Evolutionary conservation across 257 asterid species (phyloP).

Genomic region (Misopates orontium): DNA sequence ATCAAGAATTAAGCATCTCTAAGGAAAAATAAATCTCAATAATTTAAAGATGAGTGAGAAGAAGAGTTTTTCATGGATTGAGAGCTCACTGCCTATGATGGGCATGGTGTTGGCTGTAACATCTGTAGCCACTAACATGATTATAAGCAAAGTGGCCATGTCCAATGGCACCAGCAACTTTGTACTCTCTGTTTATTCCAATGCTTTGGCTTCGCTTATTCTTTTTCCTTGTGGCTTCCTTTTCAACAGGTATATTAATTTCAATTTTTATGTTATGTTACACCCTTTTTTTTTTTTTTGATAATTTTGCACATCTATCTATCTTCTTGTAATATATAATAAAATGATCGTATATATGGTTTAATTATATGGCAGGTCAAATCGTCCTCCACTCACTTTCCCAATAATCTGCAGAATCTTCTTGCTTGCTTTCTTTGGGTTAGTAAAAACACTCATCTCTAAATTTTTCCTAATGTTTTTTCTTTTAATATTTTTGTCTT

Average conservation of each 20-base stretch:
- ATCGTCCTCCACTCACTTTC: conserved; percentile 47
- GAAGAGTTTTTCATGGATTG: conserved; percentile 27
- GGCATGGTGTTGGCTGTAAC: conserved; percentile 51
- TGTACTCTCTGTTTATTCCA: conserved; percentile 48
- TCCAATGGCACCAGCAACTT: conserved; percentile 51
- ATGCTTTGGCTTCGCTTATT: conserved; percentile 46
- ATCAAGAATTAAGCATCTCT: too few relatives aligned
- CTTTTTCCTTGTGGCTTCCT: conserved; percentile 48
- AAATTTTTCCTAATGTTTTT: too few relatives aligned
- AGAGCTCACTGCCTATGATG: conserved; percentile 36
- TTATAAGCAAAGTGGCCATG: conserved; percentile 54
- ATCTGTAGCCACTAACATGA: conserved; percentile 43
- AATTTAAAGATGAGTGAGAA: too few relatives aligned
- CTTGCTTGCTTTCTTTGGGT: conserved; percentile 58
- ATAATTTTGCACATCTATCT: too few relatives aligned
- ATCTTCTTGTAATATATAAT: too few relatives aligned
- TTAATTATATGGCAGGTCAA: conserved; percentile 38
- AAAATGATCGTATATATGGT: conserved; percentile 8
- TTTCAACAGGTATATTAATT: conserved; percentile 45
- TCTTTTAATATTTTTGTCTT: too few relatives aligned
- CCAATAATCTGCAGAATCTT: conserved; percentile 47
- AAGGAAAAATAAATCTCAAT: too few relatives aligned
- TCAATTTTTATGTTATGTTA: too few relatives aligned
- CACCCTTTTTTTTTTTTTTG: too few relatives aligned
- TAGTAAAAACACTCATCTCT: too few relatives aligned